Base-by-base conservation (phyloP, 2,329 filamentous ascomycete species). In the Mariannaea sp. region DNA sequence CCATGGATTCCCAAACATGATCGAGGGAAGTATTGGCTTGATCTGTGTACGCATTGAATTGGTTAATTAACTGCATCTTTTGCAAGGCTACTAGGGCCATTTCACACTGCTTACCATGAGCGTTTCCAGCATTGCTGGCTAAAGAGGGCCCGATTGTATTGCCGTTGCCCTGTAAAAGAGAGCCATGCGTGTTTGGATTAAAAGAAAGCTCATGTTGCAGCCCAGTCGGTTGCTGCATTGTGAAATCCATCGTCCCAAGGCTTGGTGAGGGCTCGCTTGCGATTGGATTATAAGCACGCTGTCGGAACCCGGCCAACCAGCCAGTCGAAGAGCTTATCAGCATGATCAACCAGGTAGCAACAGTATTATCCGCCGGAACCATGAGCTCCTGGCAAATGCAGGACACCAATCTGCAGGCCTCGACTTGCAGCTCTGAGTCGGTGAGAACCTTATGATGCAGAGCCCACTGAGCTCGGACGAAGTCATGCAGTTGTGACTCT, bases 241-340 rank as follows among this genome's bases (percentile, higher is more conserved):
- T 19, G 20, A 22, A 39, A 7, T 45, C 47, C 2, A 59, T 58
- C 0, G 58, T 10, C 64, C 35, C 8, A 61, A 33, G 19, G 59
- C 56, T 24, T 2, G 36, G 32, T 59, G 44, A 5, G 59, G 33
- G 52, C 57, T 53, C 0, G 57, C 57, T 7, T 50, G 56, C 4
- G 45, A 47, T 6, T 56, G 36, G 36, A 39, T 39, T 17, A 19
- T 39, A 39, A 12, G 36, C 17, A 5, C 36, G 20, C 13, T n/a
- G 10, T 13, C 48, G 38, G 24, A 52, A 52, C 17, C 24, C 20
- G 2, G 12, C 16, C 5, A 55, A 16, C 53, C 53, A 55, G 1
- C 6, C 38, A 3, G 53, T 51, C 1, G 53, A 55, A 1, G 42
- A 47, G 7, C 38, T 39, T 8, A 47, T 40, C 4, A 55, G 39